Conservation (phyloP, 1,139 yeast species). For the Saccharomyces hybrid region DNA sequence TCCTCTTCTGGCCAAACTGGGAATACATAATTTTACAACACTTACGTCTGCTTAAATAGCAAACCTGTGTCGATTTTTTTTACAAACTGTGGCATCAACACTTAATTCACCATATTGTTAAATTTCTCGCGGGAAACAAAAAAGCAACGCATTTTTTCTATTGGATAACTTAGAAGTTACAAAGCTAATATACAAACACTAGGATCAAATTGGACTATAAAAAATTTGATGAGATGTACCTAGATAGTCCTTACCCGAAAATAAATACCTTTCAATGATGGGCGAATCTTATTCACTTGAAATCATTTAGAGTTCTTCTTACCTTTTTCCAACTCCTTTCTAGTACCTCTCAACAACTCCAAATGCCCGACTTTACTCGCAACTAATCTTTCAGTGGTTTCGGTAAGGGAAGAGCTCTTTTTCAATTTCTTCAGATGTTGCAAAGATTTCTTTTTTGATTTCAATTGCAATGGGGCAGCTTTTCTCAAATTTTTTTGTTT, state of each 20-base stretch:
- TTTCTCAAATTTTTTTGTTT: slow-evolving; percentile 52
- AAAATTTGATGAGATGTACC: background rate
- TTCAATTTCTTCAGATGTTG: slow-evolving; percentile 53
- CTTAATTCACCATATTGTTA: background rate
- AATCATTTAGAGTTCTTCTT: slow-evolving; percentile 23
- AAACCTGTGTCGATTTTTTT: background rate
- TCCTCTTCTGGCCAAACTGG: background rate
- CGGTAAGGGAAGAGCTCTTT: slow-evolving; percentile 53
- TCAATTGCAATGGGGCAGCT: slow-evolving; percentile 68
- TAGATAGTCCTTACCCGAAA: background rate
- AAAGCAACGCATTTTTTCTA: background rate
- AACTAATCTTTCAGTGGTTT: slow-evolving; percentile 74
- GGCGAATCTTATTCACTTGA: background rate
- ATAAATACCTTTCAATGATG: background rate
- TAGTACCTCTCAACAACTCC: slow-evolving; percentile 85
- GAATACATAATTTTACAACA: background rate
- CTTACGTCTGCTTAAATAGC: background rate
- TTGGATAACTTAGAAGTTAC: background rate
- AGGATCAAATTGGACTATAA: background rate
- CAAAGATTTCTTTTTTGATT: slow-evolving; percentile 49
- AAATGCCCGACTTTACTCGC: slow-evolving; percentile 93
- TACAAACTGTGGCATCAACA: background rate
- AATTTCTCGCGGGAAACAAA: slow-evolving; percentile 1
- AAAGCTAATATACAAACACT: background rate
- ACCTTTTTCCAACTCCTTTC: slow-evolving; percentile 66